Conservation (phyloP, 1,284 basidiomycete genomes). For the Sanguinoderma infundibulare region DNA sequence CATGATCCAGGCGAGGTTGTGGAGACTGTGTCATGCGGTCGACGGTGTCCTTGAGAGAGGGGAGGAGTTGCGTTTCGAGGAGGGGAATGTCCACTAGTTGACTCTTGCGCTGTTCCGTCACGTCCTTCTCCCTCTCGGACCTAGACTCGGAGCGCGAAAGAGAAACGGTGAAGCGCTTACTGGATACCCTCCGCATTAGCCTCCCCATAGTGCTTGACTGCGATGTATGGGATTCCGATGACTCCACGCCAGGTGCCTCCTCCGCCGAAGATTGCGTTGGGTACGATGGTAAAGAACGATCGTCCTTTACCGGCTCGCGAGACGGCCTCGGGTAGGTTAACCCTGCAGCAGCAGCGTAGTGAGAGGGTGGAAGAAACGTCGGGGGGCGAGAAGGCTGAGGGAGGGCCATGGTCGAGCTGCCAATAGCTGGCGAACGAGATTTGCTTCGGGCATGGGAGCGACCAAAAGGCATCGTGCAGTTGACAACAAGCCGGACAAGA, state of each 20-base stretch:
- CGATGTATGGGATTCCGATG: slow-evolving; percentile 5
- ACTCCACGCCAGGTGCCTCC: slow-evolving; percentile 4
- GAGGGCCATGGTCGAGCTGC: not conserved
- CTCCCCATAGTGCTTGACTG: slow-evolving; percentile 9
- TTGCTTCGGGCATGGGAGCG: slow-evolving; percentile 29
- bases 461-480: slow-evolving; percentile 23
- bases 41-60: slow-evolving; percentile 70
- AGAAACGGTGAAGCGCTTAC: slow-evolving; percentile 29
- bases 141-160: slow-evolving; percentile 19
- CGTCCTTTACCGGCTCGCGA: not conserved
- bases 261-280: slow-evolving; percentile 24
- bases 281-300: not conserved
- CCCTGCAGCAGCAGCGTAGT: slow-evolving; percentile 68
- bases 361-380: slow-evolving; percentile 61
- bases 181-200: slow-evolving; percentile 21
- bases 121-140: slow-evolving; percentile 23
- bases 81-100: slow-evolving; percentile 55
- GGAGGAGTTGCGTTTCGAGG: slow-evolving; percentile 65
- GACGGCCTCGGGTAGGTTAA: slow-evolving; percentile 23
- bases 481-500: not conserved
- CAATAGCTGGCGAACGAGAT: slow-evolving; percentile 29
- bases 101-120: slow-evolving; percentile 43
- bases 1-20: not conserved
- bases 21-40: slow-evolving; percentile 63
- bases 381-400: slow-evolving; percentile 31